Base-by-base conservation (phyloP, 1,284 basidiomycete species). In the Ustilago cynodontis region DNA sequence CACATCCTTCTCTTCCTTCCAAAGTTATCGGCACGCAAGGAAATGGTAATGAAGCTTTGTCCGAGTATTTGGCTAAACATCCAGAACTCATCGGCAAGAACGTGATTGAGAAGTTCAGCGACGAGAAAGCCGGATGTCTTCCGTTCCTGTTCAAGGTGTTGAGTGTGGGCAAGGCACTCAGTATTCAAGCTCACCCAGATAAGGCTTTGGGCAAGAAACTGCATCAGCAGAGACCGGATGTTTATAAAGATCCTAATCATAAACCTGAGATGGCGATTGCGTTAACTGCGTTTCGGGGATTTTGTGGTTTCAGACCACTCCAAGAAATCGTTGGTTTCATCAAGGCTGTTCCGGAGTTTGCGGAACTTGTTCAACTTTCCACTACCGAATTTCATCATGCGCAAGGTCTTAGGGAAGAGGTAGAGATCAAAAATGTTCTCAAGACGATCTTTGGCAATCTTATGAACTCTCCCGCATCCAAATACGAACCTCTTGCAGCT, bases 221-320 rank as follows among this genome's bases (percentile, higher is more conserved):
- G 54, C 92, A 94, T 84, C 88, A 88, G 16, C 89, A 91, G 79
- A 89, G 91, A 66, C 94, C 94, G 0, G 90, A 93, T 55, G 89
- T 97, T 65, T 98, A 98, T 88, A 96, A 94, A 88, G 95, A 98
- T 86, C 89, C 91, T 14, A 97, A 97, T 83, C 95, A 97, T 84
- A 98, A 98, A 87, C 97, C 97, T 3, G 97, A 99, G 86, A 97
- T 99, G 94, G 95, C 95, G 13, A 90, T 99, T 57, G 97, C 97
- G 1, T 87, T 99, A 62, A 95, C 95, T 0, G 90, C 92, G 8
- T 99, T 99, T 88, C 89, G 89, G 41, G 97, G 94, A 0, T 90
- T 99, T 83, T 97, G 94, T 84, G 95, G 95, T 33, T 98, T 97
- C 88, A 89, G 92, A 13, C 94, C 94, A 4, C 89, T 95, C 1